Evolutionary conservation across 371 early-diverging fungal genomes (phyloP).

Genomic region (Apophysomyces sp.): DNA sequence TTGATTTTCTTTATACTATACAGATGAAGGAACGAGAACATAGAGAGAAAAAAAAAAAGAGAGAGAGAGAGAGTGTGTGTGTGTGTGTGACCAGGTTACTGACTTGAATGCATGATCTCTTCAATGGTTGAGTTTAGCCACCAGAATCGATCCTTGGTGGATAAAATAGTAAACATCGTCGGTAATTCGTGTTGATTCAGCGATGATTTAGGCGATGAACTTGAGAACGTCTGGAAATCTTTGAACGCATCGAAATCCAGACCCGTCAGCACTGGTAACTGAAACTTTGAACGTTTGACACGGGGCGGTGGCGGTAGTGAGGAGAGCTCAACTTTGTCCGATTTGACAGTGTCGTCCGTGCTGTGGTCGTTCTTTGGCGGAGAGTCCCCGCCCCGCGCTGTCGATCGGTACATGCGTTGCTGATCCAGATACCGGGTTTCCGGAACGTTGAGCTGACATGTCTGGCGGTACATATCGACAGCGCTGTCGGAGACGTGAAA

Average conservation of each 20-base stretch:
- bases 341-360: neutral
- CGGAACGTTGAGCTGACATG: constrained; percentile 8
- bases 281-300: constrained; percentile 22
- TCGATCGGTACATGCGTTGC: constrained; percentile 17
- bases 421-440: constrained; percentile 15
- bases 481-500: constrained; percentile 25
- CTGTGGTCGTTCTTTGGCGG: neutral
- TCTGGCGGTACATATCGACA: constrained; percentile 10
- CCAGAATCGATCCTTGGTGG: constrained; percentile 20
- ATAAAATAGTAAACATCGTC: constrained; percentile 8
- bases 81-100: no score
- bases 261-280: constrained; percentile 1
- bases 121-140: constrained; percentile 19
- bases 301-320: constrained; percentile 24
- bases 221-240: neutral
- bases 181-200: constrained; percentile 5
- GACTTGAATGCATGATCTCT: constrained; percentile 12
- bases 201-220: neutral
- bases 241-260: constrained; percentile 7
- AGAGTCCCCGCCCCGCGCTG: constrained; percentile 1
- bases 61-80: no score
- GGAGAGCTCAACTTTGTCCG: neutral
- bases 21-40: neutral
- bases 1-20: neutral
- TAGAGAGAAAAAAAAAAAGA: no score